A percentile compares a stretch with the other conserved stretches of the same genome.
Evolutionary conservation across 176 grass and related monocot species (phyloP).

Genomic region (Secale cereale): DNA sequence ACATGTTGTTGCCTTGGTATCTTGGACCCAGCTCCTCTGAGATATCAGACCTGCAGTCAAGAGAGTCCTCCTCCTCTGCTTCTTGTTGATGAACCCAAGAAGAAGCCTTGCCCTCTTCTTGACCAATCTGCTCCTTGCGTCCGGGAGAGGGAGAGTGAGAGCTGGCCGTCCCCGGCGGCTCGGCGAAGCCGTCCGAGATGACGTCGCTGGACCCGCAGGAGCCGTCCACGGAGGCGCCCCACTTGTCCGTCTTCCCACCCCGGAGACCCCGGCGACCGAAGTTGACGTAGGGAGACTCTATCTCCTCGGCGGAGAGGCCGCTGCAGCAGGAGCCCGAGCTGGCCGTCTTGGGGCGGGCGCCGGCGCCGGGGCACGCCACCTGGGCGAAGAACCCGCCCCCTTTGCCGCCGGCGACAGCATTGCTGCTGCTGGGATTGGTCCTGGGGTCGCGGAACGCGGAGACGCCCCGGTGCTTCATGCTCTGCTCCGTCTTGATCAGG

Average conservation of each 20-base stretch:
- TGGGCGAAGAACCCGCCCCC: constrained; percentile 51
- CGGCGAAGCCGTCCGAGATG: constrained; percentile 24
- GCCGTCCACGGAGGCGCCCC: constrained; percentile 33
- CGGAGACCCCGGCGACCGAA: constrained; percentile 31
- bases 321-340: constrained; percentile 16
- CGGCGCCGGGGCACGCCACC: constrained; percentile 22
- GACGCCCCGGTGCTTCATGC: constrained; percentile 69
- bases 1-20: not conserved
- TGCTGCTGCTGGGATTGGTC: not conserved
- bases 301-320: constrained; percentile 57
- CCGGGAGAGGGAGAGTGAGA: not conserved
- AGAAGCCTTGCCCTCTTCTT: not conserved
- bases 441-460: constrained; percentile 43
- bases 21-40: constrained; percentile 22
- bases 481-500: constrained; percentile 76
- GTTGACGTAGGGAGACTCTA: constrained; percentile 31
- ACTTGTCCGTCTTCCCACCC: not conserved
- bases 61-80: constrained; percentile 14
- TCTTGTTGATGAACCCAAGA: not conserved
- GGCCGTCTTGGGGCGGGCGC: not conserved
- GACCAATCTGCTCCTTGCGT: not conserved
- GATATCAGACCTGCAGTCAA: constrained; percentile 35
- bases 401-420: not conserved
- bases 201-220: constrained; percentile 56
- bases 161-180: not conserved